phyloP scores from a whole-genome alignment of 129 eudicot genomes.

The Pseudognaphalium luteoalbum region DNA sequence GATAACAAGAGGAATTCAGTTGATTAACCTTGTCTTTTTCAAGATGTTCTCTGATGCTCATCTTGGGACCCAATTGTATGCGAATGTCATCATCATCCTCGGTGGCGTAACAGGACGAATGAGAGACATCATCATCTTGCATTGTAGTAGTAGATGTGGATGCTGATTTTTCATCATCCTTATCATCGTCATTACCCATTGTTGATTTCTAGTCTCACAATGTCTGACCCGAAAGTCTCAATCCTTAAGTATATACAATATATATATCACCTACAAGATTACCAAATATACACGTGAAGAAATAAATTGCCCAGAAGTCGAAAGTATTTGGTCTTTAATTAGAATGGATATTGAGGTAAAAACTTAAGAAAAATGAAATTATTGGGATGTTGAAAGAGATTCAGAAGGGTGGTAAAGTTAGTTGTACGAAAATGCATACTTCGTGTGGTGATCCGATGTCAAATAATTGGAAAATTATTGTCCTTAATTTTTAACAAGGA shows the following conservation, averaged over 20 bases:
- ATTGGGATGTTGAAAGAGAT: neutral
- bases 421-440: neutral
- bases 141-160: slow-evolving; percentile 13
- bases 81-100: slow-evolving; percentile 59
- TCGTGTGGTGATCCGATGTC: neutral
- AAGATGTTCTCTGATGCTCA: slow-evolving; percentile 56
- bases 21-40: slow-evolving; percentile 63
- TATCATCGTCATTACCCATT: neutral
- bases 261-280: neutral
- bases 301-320: too few relatives aligned
- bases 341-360: neutral
- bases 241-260: neutral
- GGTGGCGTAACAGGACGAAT: slow-evolving; percentile 38
- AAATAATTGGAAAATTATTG: too few relatives aligned
- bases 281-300: neutral
- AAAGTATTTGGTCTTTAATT: too few relatives aligned
- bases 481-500: too few relatives aligned
- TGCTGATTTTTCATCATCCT: slow-evolving; percentile 26
- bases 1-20: too few relatives aligned
- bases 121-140: slow-evolving; percentile 28
- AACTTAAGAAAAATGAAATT: neutral
- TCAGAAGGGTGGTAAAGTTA: neutral
- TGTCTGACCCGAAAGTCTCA: neutral
- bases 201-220: neutral
- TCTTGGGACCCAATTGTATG: slow-evolving; percentile 54